A percentile compares a stretch with the other conserved stretches of the same genome.
Conservation (phyloP, 2,329 filamentous ascomycete species). For the Dactylellina parvicollis region DNA sequence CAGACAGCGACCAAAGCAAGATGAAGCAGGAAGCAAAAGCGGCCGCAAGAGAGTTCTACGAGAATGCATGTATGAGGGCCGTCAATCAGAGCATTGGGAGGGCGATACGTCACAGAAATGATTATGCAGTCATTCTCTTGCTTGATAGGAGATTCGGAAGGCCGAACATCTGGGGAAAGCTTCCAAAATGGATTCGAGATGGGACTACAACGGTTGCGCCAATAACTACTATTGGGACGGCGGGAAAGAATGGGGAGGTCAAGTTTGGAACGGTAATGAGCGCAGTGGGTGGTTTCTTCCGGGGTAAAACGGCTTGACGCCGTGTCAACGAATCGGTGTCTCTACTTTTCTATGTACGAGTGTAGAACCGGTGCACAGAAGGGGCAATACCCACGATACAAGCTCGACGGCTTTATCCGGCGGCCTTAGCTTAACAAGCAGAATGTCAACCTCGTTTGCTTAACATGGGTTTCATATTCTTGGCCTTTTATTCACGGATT, state of each 20-base stretch:
- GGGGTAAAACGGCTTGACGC: conserved; percentile 62
- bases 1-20: conserved; percentile 31
- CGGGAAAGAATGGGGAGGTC: conserved; percentile 8
- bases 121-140: conserved; percentile 91
- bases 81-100: conserved; percentile 97
- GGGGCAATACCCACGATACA: no score
- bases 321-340: not conserved
- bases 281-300: conserved; percentile 69
- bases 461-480: no score
- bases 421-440: no score
- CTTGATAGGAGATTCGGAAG: conserved; percentile 82
- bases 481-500: no score
- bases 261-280: conserved; percentile 70
- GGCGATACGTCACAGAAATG: conserved; percentile 84
- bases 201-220: conserved; percentile 66
- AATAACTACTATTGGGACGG: not conserved
- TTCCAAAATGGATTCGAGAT: conserved; percentile 87
- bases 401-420: no score
- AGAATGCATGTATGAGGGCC: conserved; percentile 87
- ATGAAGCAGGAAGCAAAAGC: conserved; percentile 61
- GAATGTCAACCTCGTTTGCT: no score
- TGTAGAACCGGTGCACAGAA: no score
- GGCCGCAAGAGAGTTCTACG: conserved; percentile 59
- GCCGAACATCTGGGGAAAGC: conserved; percentile 76
- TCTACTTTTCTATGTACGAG: not conserved